Evolutionary conservation across 2,329 filamentous ascomycete genomes (phyloP), one percentile per base, ranked within the genome.

Genomic region (Sarocladiaceae sp.): DNA sequence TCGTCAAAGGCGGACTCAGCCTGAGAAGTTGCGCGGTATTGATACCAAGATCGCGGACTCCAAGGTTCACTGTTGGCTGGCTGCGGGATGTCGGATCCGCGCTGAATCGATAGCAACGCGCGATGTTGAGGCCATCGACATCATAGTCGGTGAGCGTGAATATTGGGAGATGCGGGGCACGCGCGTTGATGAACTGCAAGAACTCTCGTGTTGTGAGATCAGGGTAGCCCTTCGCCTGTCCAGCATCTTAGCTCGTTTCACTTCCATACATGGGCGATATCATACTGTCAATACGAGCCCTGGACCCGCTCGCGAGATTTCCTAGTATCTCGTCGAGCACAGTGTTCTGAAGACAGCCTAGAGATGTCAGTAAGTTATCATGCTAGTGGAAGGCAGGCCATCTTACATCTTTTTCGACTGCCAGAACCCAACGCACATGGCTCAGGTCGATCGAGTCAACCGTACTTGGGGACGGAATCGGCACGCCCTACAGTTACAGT

Each of bases 181-280:
- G 66, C 0, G 59, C 64, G 33, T 78, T 74, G 1, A 90, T 52
- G 12, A 73, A 64, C 37, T 76, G 74, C 1, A 93, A 69, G 51
- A 93, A 84, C 15, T 76, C 75, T 7, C 87, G 75, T 0, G 88
- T 90, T 1, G 79, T 76, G 46, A 93, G 71, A 59, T 94, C 90
- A 0, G 90, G 88, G 61, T 90, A 94, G 2, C 90, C 90, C 73
- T 92, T 94, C 1, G 83, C 89, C 86, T 90, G 51, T 2, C n/a
- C n/a, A n/a, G n/a, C n/a, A n/a, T n/a, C n/a, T n/a, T n/a, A n/a
- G n/a, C n/a, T n/a, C n/a, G n/a, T n/a, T n/a, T n/a, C n/a, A n/a
- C n/a, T n/a, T n/a, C n/a, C n/a, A n/a, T n/a, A n/a, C n/a, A n/a
- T 28, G 1, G 23, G 10, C 3, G 33, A 18, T 2, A 33, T 17